Base-by-base conservation (phyloP, 2,329 filamentous ascomycete species). In the Dothidotthia symphoricarpi region DNA sequence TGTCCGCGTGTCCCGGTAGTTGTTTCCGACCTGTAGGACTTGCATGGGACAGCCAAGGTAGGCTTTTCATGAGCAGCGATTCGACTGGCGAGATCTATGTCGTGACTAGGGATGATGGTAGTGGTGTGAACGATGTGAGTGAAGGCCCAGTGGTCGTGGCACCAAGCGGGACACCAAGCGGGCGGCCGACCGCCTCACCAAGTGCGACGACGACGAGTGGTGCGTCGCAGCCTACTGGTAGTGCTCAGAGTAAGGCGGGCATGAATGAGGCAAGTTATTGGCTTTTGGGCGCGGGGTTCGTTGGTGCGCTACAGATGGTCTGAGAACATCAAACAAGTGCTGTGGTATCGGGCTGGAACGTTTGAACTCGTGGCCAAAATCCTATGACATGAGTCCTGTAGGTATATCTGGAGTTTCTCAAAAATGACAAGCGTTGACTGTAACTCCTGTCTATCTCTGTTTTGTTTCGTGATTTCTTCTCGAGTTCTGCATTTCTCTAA, bases 1-100 rank as follows among this genome's bases (percentile, higher is more conserved):
- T 75, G 4, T 64, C 66, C 9, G 58, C 60, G 3, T 85, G 82
- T 43, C 80, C 79, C 0, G 66, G 68, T 28, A 55, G 59, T 3
- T 86, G 82, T 63, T 81, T 86, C 66, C 72, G 82, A 2, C 82
- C 82, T 16, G 80, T 80, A 1, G 78, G 80, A 1, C 65, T 86
- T 6, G 73, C 72, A 1, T 74, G 70, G 59, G 71, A 75, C 58
- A 47, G 47, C 7, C 51, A 72, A 28, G 78, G 75, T 6, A 68
- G 82, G 6, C 63, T 86, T 7, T 86, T 77, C 64, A 75, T 85
- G 69, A 77, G 70, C 39, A 80, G 75, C 4, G 83, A 86, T 58
- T 59, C 71, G 11, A 82, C 81, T 0, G 83, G 82, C 5, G 82
- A 86, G 69, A 75, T 86, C 28, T 85, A 77, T 50, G 75, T 85